Evolutionary conservation across 2,329 filamentous ascomycete genomes (phyloP), one percentile per base, ranked within the genome.

Genomic region (Sclerotinia trifoliorum): DNA sequence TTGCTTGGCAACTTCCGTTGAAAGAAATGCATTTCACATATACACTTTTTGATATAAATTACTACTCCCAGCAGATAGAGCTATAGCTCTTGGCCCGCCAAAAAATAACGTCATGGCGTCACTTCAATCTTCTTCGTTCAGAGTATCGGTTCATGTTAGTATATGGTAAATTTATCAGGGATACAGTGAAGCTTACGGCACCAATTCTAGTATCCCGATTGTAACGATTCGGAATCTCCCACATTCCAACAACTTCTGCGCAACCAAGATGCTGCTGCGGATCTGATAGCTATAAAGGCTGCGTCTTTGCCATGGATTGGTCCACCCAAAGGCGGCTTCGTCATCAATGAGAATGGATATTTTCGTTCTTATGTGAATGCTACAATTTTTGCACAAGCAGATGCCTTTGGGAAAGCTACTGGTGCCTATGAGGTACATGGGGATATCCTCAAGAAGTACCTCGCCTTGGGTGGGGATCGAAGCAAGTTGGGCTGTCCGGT

Each of bases 321-420:
- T 11, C 39, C 39, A 29, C 51, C 49, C 2, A 57, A 65, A 29
- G 63, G 51, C 11, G 51, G 42, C 49, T 54, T 65, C 21, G n/a
- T 56, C 19, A 42, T 65, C 5, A 46, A 56, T 19, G 63, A 65
- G 26, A 48, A 54, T 48, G 51, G 51, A 32, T 65, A 65, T 57
- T 65, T 51, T 24, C 63, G 52, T 13, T 10, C 39, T n/a, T 65
- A 56, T 35, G n/a, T 29, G 32, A 56, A 57, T 19, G 35, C 51
- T n/a, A 65, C 39, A 32, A 65, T 57, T 21, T 57, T 65, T 35
- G 63, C 63, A 24, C 26, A 65, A 48, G 63, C 51, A 65, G 63
- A 65, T 57, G 19, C 63, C 15, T 32, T 65, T 44, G 51, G 63
- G 2, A 44, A 48, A 65, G 63, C 63, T 24, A 57, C 26, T n/a